Evolutionary conservation across 768 basidiomycete genomes (phyloP).

Genomic region (Dentipellis sp.): DNA sequence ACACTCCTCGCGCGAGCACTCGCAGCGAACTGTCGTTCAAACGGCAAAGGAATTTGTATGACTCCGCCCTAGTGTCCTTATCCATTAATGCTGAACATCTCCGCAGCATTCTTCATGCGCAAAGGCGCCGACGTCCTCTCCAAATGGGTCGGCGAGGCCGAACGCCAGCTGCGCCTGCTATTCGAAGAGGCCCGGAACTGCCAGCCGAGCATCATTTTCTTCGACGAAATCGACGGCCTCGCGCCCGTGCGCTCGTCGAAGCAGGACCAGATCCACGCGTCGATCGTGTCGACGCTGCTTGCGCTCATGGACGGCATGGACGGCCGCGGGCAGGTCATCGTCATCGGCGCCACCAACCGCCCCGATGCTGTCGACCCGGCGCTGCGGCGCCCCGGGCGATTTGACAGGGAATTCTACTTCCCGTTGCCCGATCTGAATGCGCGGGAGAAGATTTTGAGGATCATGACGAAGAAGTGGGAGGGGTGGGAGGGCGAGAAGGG

Average conservation of each 20-base stretch:
- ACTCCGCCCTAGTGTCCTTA: slow-evolving; percentile 6
- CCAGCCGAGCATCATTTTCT: slow-evolving; percentile 97
- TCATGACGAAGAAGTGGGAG: slow-evolving; percentile 87
- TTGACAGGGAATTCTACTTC: slow-evolving; percentile 98
- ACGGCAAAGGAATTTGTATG: slow-evolving; percentile 83
- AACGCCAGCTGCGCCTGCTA: slow-evolving; percentile 86
- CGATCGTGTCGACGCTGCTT: slow-evolving; percentile 90
- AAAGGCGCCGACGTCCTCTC: slow-evolving; percentile 97
- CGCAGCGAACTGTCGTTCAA: slow-evolving; percentile 83
- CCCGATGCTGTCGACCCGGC: slow-evolving; percentile 99
- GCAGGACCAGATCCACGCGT: slow-evolving; percentile 98
- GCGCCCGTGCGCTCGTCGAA: slow-evolving; percentile 98
- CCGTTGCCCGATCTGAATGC: slow-evolving; percentile 80
- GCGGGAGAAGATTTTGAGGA: slow-evolving; percentile 77
- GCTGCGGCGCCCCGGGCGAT: slow-evolving; percentile 84
- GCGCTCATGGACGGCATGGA: slow-evolving; percentile 99
- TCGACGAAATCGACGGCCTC: slow-evolving; percentile 98
- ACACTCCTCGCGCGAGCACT: slow-evolving; percentile 90
- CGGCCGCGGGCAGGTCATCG: slow-evolving; percentile 91
- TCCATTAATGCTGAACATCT: neutral
- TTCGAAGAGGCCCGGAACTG: slow-evolving; percentile 92
- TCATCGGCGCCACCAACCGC: slow-evolving; percentile 96
- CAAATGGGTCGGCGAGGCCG: slow-evolving; percentile 99
- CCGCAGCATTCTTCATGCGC: slow-evolving; percentile 95
- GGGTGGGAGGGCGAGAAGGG: slow-evolving; percentile 59